phyloP scores from a whole-genome alignment of 305 asterid species.

The Fraxinus latifolia region DNA sequence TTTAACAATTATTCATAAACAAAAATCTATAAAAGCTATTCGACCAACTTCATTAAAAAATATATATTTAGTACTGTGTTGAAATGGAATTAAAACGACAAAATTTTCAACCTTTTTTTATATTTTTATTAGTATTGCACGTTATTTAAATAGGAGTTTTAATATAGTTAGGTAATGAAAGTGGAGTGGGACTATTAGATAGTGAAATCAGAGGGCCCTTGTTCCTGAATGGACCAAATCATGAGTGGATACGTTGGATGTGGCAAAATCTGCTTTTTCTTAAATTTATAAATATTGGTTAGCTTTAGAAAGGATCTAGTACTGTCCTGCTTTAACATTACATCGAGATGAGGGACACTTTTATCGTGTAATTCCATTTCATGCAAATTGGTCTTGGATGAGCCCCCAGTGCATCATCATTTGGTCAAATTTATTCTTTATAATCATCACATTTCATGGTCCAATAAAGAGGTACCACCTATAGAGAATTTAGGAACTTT shows the following conservation, averaged over 20 bases:
- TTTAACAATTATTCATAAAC: not conserved
- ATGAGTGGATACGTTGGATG: slow-evolving; percentile 2
- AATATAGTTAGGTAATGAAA: not conserved
- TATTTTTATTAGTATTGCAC: not conserved
- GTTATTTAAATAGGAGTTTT: not conserved
- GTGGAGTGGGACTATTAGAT: not conserved
- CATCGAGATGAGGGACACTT: slow-evolving; percentile 28
- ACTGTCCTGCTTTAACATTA: slow-evolving; percentile 46
- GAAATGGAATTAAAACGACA: not conserved
- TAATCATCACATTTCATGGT: slow-evolving; percentile 28
- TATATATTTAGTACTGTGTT: not conserved
- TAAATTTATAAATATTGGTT: slow-evolving; percentile 24
- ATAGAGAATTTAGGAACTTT: not conserved
- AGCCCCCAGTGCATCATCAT: slow-evolving; percentile 17
- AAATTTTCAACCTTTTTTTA: not conserved
- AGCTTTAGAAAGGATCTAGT: slow-evolving; percentile 32
- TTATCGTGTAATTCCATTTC: not conserved
- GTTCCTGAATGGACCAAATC: not conserved
- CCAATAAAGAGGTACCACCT: slow-evolving; percentile 24
- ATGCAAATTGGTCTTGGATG: slow-evolving; percentile 21
- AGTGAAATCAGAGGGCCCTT: slow-evolving; percentile 9
- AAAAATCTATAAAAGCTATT: not conserved
- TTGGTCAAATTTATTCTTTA: slow-evolving; percentile 33
- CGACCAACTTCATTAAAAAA: not conserved
- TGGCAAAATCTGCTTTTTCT: slow-evolving; percentile 14